Base-by-base conservation (phyloP, 306 rosid species). In the Cicer chorassanicum region DNA sequence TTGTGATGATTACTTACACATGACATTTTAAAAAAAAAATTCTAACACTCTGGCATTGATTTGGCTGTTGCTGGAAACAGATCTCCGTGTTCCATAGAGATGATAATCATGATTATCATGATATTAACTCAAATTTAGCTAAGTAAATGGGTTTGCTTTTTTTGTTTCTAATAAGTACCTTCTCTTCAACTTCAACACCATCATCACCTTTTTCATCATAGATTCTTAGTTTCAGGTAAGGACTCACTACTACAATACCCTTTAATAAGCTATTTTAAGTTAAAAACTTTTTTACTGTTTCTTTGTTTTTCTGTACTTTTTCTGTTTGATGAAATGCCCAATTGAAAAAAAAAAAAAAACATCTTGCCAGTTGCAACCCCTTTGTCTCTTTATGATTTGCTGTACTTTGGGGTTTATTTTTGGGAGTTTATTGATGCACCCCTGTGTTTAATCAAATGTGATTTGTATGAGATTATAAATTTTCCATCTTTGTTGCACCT, bases 251-350 rank as follows among this genome's bases (percentile, higher is more conserved):
- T 43, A 60, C 66, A 66, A 54, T 60, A 60, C 19, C 44, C 66
- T 60, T 60, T 60, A 2, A 12, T 13, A 13, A 6, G 18, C 1
- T 34, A 2, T 29, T 4, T 36, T 34, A 0, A 12, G 43, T 60
- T 60, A 34, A 60, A 60, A 11, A 34, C 44, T 43, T 44, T 9
- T 56, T 15, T 65, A 4, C 1, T 36, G 36, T 24, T 67, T 7
- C 14, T 50, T 61, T 55, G 43, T 36, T 16, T 41, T 24, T 4
- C 1, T 70, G 73, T 21, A 19, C 54, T 54, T 43, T 42, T 38
- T 11, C 39, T 75, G 77, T 81, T 81, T 6, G 84, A 43, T 6
- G 68, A 81, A 81, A 75, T 75, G 59, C 84, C 77, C 48, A 24
- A 18, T 9, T 53, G 69, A 38, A 6, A 42, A 74, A 60, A 0